A percentile compares a stretch with the other conserved stretches of the same genome.
Conservation (phyloP, 2,329 filamentous ascomycete species). For the Arthroderma sp. region DNA sequence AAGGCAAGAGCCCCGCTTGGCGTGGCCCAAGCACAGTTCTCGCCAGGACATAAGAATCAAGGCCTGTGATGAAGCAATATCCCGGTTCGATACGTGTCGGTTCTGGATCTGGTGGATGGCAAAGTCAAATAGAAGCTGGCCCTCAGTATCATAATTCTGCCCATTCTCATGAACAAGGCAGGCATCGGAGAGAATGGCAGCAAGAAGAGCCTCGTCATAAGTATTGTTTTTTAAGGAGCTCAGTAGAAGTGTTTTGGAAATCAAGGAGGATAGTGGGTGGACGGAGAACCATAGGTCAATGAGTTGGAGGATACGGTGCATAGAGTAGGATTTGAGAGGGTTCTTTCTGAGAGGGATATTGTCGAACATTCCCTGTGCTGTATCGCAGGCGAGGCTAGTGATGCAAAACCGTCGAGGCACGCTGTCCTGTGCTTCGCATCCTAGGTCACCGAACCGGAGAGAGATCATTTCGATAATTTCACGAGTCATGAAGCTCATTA, state of each 20-base stretch:
- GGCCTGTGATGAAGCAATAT: constrained; percentile 5
- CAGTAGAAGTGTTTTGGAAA: constrained; percentile 6
- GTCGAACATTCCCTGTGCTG: constrained; percentile 5
- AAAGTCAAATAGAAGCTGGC: constrained; percentile 4
- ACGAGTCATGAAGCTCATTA: constrained; percentile 6
- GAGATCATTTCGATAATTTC: constrained; percentile 8
- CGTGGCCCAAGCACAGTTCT: constrained; percentile 7
- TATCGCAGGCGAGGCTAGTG: constrained; percentile 6
- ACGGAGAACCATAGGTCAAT: constrained; percentile 8
- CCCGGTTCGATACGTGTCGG: constrained; percentile 1
- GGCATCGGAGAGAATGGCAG: constrained; percentile 6
- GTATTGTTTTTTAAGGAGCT: constrained; percentile 6
- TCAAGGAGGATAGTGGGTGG: constrained; percentile 4
- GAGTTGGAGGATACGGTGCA: constrained; percentile 7
- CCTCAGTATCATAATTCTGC: constrained; percentile 4
- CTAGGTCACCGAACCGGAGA: constrained; percentile 6
- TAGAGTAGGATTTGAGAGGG: constrained; percentile 7
- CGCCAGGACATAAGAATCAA: constrained; percentile 7
- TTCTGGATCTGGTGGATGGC: constrained; percentile 5
- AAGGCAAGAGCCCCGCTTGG: constrained; percentile 4
- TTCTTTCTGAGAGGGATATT: constrained; percentile 2
- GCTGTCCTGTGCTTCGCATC: constrained; percentile 4
- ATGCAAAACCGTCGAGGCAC: constrained; percentile 6
- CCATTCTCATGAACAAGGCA: constrained; percentile 7
- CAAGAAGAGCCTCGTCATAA: constrained; percentile 6